A percentile compares a stretch with the other conserved stretches of the same genome.
These are phyloP conservation scores for Scutellaria barbata DNA, from an alignment of 257 asterid species.

Conservation along the genomic window DNA sequence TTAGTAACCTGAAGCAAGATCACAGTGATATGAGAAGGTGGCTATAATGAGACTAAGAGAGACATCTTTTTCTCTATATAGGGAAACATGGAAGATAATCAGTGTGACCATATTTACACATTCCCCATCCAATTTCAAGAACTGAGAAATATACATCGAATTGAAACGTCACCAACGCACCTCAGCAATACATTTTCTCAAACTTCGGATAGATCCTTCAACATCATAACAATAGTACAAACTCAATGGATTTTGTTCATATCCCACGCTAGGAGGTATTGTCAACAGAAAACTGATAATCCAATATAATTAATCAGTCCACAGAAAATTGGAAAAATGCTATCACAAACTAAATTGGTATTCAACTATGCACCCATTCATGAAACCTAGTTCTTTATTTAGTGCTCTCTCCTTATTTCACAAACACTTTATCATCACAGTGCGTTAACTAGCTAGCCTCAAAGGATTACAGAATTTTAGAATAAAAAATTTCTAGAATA, in stretches of 20 bases:
- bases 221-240: conserved; percentile 85
- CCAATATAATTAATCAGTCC: conserved; percentile 37
- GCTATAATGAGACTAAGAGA: not conserved
- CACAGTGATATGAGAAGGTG: conserved; percentile 24
- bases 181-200: conserved; percentile 95
- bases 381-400: not conserved
- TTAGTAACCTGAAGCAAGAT: conserved; percentile 79
- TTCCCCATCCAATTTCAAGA: conserved; percentile 1
- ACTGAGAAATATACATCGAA: conserved; percentile 1
- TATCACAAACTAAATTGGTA: conserved; percentile 15
- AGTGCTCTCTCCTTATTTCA: conserved; percentile 4
- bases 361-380: not conserved
- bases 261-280: conserved; percentile 96
- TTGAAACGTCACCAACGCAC: conserved; percentile 42
- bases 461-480: not conserved
- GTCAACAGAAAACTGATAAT: conserved; percentile 80
- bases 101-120: no score
- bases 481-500: not conserved
- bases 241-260: conserved; percentile 89
- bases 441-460: not conserved
- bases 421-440: not conserved
- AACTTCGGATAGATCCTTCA: conserved; percentile 53
- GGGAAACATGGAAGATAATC: not conserved
- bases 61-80: not conserved
- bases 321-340: conserved; percentile 21